Evolutionary conservation across 148 eudicot species (phyloP).

Genomic region (Dianthus caryophyllus): DNA sequence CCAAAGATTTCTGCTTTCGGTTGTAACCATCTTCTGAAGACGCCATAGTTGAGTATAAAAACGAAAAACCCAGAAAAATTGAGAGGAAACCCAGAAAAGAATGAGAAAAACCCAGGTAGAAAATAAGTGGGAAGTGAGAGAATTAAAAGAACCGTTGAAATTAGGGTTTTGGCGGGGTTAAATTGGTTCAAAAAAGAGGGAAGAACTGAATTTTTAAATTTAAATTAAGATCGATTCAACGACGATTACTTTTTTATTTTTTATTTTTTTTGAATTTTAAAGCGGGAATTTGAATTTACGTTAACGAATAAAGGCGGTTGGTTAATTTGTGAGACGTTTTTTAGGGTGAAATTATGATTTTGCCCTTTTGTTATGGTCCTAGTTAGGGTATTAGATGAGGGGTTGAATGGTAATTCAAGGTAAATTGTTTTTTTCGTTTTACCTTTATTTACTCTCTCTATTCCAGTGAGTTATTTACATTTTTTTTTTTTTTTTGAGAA

Average conservation of each 20-base stretch:
- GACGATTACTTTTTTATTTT: no score
- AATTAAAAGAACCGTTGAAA: slow-evolving; percentile 11
- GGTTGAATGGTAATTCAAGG: no score
- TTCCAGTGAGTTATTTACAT: no score
- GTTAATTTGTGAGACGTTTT: neutral
- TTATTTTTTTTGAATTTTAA: neutral
- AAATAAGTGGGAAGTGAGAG: neutral
- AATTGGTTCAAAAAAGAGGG: neutral
- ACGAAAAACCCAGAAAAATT: slow-evolving; percentile 3
- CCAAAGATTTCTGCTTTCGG: slow-evolving; percentile 84
- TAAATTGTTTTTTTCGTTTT: no score
- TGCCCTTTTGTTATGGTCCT: neutral
- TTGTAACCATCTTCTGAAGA: slow-evolving; percentile 38
- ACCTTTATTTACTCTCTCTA: no score
- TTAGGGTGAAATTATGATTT: neutral
- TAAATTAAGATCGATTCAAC: no score
- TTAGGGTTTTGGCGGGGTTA: slow-evolving; percentile 20
- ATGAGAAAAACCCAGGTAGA: neutral
- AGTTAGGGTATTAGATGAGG: no score
- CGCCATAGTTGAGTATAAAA: slow-evolving; percentile 25
- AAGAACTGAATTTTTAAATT: no score
- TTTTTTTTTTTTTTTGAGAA: no score
- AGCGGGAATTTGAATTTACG: neutral
- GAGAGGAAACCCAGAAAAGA: neutral
- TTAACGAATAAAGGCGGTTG: slow-evolving; percentile 1